A percentile compares a stretch with the other conserved stretches of the same genome.
Conservation (phyloP, 495 filamentous ascomycete species). For the Xylaria castorea region DNA sequence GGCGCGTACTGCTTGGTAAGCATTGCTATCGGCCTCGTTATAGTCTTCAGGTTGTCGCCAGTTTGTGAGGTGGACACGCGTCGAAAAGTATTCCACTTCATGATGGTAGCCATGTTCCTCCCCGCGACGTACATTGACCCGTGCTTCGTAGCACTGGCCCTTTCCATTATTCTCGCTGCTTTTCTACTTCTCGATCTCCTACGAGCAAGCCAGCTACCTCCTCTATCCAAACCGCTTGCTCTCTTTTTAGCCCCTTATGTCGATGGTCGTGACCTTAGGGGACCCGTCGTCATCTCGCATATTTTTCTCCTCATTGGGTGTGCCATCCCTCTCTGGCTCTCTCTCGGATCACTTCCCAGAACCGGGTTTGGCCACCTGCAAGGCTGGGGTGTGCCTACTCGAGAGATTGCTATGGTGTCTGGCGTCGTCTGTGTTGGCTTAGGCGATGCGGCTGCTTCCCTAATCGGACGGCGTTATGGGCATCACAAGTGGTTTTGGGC, state of each 20-base stretch:
- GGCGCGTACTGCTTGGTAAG: slow-evolving; percentile 73
- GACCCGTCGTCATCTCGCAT: slow-evolving; percentile 92
- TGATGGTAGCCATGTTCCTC: slow-evolving; percentile 95
- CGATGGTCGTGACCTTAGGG: slow-evolving; percentile 89
- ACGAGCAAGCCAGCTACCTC: slow-evolving; percentile 88
- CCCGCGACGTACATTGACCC: slow-evolving; percentile 87
- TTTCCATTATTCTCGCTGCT: slow-evolving; percentile 74
- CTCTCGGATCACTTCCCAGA: slow-evolving; percentile 68
- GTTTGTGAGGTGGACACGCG: slow-evolving; percentile 89
- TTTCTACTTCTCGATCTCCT: slow-evolving; percentile 91
- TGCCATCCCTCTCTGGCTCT: slow-evolving; percentile 92
- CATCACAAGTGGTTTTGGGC: slow-evolving; percentile 94
- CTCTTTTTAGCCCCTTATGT: slow-evolving; percentile 91
- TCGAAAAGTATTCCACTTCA: slow-evolving; percentile 98
- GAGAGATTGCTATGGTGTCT: slow-evolving; percentile 85
- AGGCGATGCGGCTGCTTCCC: slow-evolving; percentile 92
- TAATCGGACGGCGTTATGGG: slow-evolving; percentile 88
- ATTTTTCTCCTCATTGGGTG: slow-evolving; percentile 98
- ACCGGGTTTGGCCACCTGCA: slow-evolving; percentile 57
- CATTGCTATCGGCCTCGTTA: slow-evolving; percentile 70
- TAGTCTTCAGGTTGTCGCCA: slow-evolving; percentile 75
- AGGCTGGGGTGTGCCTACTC: slow-evolving; percentile 73
- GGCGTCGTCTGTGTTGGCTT: slow-evolving; percentile 94
- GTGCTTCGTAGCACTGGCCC: slow-evolving; percentile 75
- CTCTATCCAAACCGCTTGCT: slow-evolving; percentile 81